Evolutionary conservation across 345 rosid genomes (phyloP), one percentile per base, ranked within the genome.

Genomic region (Melaleuca alternifolia): DNA sequence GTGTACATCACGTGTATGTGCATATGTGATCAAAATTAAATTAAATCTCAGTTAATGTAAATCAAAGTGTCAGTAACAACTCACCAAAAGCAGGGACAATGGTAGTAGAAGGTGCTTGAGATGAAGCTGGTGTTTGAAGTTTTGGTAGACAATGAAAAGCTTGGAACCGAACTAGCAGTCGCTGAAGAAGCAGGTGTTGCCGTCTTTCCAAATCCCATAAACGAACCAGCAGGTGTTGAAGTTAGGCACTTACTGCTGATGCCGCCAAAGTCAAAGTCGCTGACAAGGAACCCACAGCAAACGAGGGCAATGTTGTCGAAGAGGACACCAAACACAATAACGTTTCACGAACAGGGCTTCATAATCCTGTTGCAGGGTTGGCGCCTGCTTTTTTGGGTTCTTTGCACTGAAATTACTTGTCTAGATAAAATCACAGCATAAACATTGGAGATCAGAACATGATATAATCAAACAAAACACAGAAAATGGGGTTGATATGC

Each of bases 151-250:
- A 92, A 81, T 16, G 96, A 89, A 92, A 95, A 94, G 54, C 95
- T 93, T n/a, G 95, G 91, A 82, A 93, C 91, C 48, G 96, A 90
- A 88, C 93, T 88, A 26, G 91, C 84, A 88, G 90, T 90, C 84
- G 89, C 95, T 6, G 92, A 85, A 16, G 93, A 86, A 85, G 92
- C 82, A 50, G 97, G 89, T n/a, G n/a, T n/a, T 84, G 91, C 87
- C 56, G 89, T 85, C 85, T 84, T 90, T 26, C 93, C 91, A 91
- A 92, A 92, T 82, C 95, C 93, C 52, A 90, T 85, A 89, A 91
- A 92, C 26, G 96, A 92, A 75, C 92, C 88, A n/a, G n/a, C n/a
- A n/a, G n/a, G n/a, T 83, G 89, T 84, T n/a, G n/a, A 14, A 28
- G 76, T 62, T 21, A 51, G 21, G 93, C 81, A 57, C 93, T 37